Evolutionary conservation across 768 basidiomycete species (phyloP).

Genomic region (Rhizopogon vinicolor): DNA sequence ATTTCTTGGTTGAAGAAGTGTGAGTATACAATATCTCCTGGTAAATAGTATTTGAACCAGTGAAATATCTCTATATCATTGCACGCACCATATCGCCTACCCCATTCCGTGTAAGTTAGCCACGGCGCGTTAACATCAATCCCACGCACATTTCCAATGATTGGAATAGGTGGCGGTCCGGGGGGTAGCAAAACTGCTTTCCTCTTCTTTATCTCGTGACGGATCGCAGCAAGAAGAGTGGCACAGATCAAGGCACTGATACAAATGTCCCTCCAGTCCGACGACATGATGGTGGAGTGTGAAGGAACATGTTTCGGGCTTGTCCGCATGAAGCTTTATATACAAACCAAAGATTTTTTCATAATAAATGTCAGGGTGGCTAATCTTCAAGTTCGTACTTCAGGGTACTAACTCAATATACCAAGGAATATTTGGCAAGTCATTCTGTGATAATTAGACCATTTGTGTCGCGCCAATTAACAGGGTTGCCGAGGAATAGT

Average conservation of each 20-base stretch:
- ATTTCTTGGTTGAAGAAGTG: constrained; percentile 18
- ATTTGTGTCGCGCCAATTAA: too few species aligned
- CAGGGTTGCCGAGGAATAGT: too few species aligned
- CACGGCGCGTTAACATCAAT: constrained; percentile 10
- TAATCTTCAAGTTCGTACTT: too few species aligned
- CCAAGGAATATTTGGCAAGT: too few species aligned
- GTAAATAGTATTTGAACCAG: neutral
- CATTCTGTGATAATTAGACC: too few species aligned
- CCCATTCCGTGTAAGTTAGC: constrained; percentile 17
- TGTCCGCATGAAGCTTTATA: neutral
- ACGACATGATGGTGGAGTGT: neutral
- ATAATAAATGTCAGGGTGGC: too few species aligned
- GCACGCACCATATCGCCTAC: constrained; percentile 9
- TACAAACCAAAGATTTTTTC: neutral
- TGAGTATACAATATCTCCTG: constrained; percentile 23
- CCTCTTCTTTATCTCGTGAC: constrained; percentile 4
- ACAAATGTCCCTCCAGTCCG: constrained; percentile 10
- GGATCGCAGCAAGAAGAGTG: constrained; percentile 2
- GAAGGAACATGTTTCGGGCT: neutral
- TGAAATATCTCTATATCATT: neutral
- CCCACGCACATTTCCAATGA: constrained; percentile 15
- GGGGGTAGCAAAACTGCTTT: constrained; percentile 11
- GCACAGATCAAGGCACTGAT: constrained; percentile 8
- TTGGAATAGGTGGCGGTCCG: constrained; percentile 14
- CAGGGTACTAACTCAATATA: too few species aligned